These are phyloP conservation scores for Geotrichum bryndzae DNA, from an alignment of 1,139 yeast genomes.

Conservation along the genomic window DNA sequence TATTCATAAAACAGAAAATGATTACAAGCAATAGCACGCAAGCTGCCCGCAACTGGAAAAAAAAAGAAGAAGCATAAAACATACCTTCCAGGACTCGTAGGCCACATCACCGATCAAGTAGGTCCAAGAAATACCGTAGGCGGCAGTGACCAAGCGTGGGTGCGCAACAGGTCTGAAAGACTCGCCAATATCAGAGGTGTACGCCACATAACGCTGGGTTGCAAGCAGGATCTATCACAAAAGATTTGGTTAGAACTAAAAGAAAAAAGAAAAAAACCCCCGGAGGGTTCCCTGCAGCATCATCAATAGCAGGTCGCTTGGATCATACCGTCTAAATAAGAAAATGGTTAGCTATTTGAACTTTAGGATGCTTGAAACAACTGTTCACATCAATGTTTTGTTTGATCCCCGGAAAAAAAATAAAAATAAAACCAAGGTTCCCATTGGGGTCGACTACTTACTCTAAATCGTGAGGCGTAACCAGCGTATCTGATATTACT, in stretches of 20 bases:
- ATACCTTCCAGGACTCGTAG: constrained; percentile 61
- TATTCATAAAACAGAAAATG: neutral
- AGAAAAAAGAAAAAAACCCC: too few relatives aligned
- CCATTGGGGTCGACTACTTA: constrained; percentile 16
- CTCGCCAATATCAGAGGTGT: constrained; percentile 83
- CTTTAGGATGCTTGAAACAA: neutral
- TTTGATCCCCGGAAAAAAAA: too few relatives aligned
- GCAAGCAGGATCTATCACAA: constrained; percentile 48
- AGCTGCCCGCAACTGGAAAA: neutral
- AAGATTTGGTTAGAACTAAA: neutral
- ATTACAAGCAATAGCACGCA: neutral
- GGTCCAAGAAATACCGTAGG: constrained; percentile 74
- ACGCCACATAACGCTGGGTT: constrained; percentile 80
- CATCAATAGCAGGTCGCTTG: neutral
- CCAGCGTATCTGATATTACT: constrained; percentile 69
- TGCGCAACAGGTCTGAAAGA: constrained; percentile 84
- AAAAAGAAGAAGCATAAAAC: constrained; percentile 1
- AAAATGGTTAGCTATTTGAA: neutral
- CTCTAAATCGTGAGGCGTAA: constrained; percentile 64
- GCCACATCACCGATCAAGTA: constrained; percentile 76
- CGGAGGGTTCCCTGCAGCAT: neutral
- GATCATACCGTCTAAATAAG: constrained; percentile 17
- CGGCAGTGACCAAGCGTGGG: constrained; percentile 54
- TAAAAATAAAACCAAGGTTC: too few relatives aligned
- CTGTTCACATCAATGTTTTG: too few relatives aligned